phyloP scores from a whole-genome alignment of 768 basidiomycete species.

The Russula sp. region DNA sequence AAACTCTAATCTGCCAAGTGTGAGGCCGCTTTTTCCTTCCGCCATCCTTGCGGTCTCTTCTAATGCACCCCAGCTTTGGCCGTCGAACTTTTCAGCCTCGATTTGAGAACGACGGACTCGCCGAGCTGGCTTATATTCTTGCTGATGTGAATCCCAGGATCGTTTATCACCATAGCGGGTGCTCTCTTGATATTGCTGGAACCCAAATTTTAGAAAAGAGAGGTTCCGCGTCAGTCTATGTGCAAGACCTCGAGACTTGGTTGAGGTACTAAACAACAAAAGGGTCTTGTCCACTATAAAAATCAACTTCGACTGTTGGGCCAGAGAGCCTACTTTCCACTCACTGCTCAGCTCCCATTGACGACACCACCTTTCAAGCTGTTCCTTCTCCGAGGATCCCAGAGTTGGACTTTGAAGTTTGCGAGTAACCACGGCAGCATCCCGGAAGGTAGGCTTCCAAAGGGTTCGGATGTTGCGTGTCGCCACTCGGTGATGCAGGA shows the following conservation, averaged over 20 bases:
- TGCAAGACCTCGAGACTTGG: slow-evolving; percentile 52
- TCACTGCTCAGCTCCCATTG: slow-evolving; percentile 17
- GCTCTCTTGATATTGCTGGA: slow-evolving; percentile 4
- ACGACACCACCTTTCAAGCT: slow-evolving; percentile 11
- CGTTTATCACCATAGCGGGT: slow-evolving; percentile 17
- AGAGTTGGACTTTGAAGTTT: slow-evolving; percentile 7
- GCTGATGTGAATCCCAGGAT: slow-evolving; percentile 9
- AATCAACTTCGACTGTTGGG: background rate
- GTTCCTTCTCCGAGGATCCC: background rate
- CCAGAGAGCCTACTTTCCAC: background rate
- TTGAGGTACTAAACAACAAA: slow-evolving; percentile 52
- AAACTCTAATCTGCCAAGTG: slow-evolving; percentile 39
- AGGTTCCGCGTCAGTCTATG: slow-evolving; percentile 55
- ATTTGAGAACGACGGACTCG: slow-evolving; percentile 17
- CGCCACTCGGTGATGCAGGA: slow-evolving; percentile 16
- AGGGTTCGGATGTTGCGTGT: slow-evolving; percentile 11
- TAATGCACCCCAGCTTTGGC: slow-evolving; percentile 39
- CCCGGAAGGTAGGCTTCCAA: slow-evolving; percentile 17
- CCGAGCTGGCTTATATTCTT: slow-evolving; percentile 15
- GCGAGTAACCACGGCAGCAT: slow-evolving; percentile 11
- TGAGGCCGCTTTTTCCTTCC: slow-evolving; percentile 45
- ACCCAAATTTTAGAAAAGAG: slow-evolving; percentile 34
- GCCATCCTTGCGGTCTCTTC: slow-evolving; percentile 52
- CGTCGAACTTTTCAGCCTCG: slow-evolving; percentile 28
- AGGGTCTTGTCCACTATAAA: slow-evolving; percentile 60